Percentiles rank a stretch among this genome's conserved stretches.
Conservation (phyloP, 495 filamentous ascomycete genomes). For the Aspergillus sclerotiicarbonarius region DNA sequence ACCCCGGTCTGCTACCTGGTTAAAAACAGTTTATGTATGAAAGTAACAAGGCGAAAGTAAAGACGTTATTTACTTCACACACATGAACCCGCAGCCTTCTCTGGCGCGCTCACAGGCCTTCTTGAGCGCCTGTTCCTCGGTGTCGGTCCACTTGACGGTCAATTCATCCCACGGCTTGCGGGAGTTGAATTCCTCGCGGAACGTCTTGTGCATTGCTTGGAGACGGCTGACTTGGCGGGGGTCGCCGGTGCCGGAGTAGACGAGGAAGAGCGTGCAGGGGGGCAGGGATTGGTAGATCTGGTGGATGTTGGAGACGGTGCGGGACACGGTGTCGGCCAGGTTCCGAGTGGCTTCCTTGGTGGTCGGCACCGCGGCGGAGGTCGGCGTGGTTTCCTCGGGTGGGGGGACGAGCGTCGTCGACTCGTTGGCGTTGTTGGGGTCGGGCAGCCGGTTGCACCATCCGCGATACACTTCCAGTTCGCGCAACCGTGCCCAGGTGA, state of each 20-base stretch:
- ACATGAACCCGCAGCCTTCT: slow-evolving; percentile 77
- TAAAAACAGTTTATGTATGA: neutral
- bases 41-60: neutral
- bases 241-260: slow-evolving; percentile 88
- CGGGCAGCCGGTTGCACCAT: slow-evolving; percentile 69
- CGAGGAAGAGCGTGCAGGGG: slow-evolving; percentile 78
- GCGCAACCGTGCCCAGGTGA: slow-evolving; percentile 84
- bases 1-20: neutral
- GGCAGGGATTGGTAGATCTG: slow-evolving; percentile 74
- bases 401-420: slow-evolving; percentile 42
- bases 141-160: slow-evolving; percentile 86
- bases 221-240: slow-evolving; percentile 73
- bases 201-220: slow-evolving; percentile 68
- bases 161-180: slow-evolving; percentile 84
- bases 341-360: slow-evolving; percentile 8
- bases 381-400: slow-evolving; percentile 24
- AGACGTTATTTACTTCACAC: slow-evolving; percentile 56
- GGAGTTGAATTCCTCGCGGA: slow-evolving; percentile 70
- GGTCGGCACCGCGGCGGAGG: slow-evolving; percentile 9
- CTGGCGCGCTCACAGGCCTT: slow-evolving; percentile 68
- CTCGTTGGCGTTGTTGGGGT: slow-evolving; percentile 48
- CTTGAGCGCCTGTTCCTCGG: slow-evolving; percentile 75
- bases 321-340: slow-evolving; percentile 46
- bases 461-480: slow-evolving; percentile 78
- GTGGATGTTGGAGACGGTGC: slow-evolving; percentile 57